Conservation (phyloP, 1,139 yeast species). For the Debaryomyces sp. region DNA sequence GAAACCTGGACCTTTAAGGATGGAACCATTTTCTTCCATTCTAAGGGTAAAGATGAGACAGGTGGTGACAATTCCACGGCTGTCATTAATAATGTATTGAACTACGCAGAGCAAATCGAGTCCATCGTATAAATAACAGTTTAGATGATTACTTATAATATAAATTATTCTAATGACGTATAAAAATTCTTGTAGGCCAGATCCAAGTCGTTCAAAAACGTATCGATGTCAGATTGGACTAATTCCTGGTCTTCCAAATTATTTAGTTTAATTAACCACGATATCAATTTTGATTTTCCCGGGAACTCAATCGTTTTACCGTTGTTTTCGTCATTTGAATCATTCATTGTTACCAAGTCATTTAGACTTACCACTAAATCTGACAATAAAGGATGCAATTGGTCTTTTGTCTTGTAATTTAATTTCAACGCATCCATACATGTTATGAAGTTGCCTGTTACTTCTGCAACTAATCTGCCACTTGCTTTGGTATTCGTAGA, state of each 20-base stretch:
- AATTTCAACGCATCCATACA: conserved; percentile 93
- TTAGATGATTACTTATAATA: conserved; percentile 5
- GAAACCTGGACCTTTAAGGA: conserved; percentile 66
- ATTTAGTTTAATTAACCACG: conserved; percentile 87
- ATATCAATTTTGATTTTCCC: conserved; percentile 74
- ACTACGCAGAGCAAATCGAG: conserved; percentile 85
- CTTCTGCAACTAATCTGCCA: conserved; percentile 73
- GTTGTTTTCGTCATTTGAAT: conserved; percentile 33
- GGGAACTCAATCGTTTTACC: conserved; percentile 47
- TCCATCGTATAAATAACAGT: conserved; percentile 61
- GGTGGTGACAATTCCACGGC: conserved; percentile 31
- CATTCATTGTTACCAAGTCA: conserved; percentile 39
- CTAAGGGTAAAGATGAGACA: conserved; percentile 28
- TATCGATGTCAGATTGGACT: conserved; percentile 60
- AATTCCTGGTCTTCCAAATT: conserved; percentile 67
- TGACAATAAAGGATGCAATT: conserved; percentile 84
- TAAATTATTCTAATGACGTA: conserved; percentile 51
- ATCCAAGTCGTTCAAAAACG: conserved; percentile 77
- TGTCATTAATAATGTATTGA: conserved; percentile 65
- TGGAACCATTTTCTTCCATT: conserved; percentile 60
- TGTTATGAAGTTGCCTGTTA: conserved; percentile 88
- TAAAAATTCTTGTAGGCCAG: conserved; percentile 84
- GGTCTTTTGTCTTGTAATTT: conserved; percentile 82
- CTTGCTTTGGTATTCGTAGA: conserved; percentile 21
- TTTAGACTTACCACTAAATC: conserved; percentile 79